phyloP scores from a whole-genome alignment of 2,329 filamentous ascomycete species.

The Colletotrichum godetiae region DNA sequence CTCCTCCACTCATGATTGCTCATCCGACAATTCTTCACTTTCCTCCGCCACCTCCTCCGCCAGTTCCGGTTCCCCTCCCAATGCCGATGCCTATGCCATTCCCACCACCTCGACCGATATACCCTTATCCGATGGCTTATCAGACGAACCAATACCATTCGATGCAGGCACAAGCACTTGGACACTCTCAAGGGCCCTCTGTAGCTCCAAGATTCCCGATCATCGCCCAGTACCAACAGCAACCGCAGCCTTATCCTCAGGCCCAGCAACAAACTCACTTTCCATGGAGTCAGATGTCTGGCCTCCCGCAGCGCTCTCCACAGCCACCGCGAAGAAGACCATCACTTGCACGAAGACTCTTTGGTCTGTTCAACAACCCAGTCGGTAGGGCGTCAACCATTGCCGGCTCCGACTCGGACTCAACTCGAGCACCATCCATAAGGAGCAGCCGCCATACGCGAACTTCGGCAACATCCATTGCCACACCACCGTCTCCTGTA shows the following conservation, averaged over 20 bases:
- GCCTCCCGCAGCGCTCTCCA: not conserved
- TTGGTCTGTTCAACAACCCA: conserved; percentile 43
- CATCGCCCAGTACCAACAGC: not conserved
- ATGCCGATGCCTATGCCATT: conserved; percentile 26
- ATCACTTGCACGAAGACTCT: conserved; percentile 35
- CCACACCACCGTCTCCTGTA: not conserved
- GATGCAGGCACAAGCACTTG: not conserved
- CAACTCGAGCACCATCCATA: not conserved
- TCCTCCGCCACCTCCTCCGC: conserved; percentile 18
- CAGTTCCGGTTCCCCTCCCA: conserved; percentile 10
- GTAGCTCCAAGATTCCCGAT: not conserved
- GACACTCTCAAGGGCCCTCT: not conserved
- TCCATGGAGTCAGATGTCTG: not conserved
- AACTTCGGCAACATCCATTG: conserved; percentile 12
- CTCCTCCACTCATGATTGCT: not conserved
- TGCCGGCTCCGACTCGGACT: conserved; percentile 37
- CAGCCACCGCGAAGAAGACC: not conserved
- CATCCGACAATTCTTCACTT: conserved; percentile 3
- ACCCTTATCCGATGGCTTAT: conserved; percentile 40
- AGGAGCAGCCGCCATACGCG: conserved; percentile 1
- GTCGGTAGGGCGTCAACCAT: conserved; percentile 50
- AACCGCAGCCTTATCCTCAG: not conserved
- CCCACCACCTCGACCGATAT: conserved; percentile 23
- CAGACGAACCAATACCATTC: conserved; percentile 23
- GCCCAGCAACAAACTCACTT: not conserved